Conservation (phyloP, 768 basidiomycete genomes). For the Xerocomus spinulosus region DNA sequence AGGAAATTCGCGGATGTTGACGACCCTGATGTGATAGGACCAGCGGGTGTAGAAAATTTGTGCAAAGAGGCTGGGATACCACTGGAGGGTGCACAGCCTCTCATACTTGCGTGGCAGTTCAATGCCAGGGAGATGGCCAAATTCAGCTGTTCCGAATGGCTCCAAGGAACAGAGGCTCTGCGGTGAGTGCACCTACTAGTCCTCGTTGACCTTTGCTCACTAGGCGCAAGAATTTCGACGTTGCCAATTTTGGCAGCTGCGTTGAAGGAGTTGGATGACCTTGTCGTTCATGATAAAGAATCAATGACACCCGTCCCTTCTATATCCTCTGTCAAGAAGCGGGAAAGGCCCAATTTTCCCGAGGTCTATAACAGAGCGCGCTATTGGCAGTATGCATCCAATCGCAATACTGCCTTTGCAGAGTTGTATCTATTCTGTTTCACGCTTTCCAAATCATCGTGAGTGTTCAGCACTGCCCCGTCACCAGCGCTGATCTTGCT, state of each 20-base stretch:
- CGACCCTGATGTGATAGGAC: slow-evolving; percentile 49
- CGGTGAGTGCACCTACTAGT: slow-evolving; percentile 33
- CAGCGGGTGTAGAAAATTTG: slow-evolving; percentile 67
- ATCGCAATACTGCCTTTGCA: slow-evolving; percentile 51
- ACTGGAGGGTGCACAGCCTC: slow-evolving; percentile 66
- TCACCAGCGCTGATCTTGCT: slow-evolving; percentile 4
- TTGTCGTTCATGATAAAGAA: slow-evolving; percentile 50
- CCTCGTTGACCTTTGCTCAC: slow-evolving; percentile 1
- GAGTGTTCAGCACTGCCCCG: slow-evolving; percentile 28
- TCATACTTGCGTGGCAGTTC: slow-evolving; percentile 75
- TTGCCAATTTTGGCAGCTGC: slow-evolving; percentile 45
- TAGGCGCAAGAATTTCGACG: slow-evolving; percentile 46
- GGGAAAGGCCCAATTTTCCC: slow-evolving; percentile 9
- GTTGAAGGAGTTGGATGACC: slow-evolving; percentile 56
- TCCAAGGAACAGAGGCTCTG: slow-evolving; percentile 44
- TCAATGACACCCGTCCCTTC: slow-evolving; percentile 28
- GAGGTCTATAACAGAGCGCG: slow-evolving; percentile 53
- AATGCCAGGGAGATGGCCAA: slow-evolving; percentile 69
- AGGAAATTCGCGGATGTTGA: slow-evolving; percentile 56
- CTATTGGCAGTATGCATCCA: slow-evolving; percentile 46
- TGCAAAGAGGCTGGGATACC: slow-evolving; percentile 68
- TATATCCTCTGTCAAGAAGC: slow-evolving; percentile 31
- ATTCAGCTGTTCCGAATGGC: slow-evolving; percentile 67
- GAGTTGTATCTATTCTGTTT: slow-evolving; percentile 73
- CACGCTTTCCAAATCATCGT: slow-evolving; percentile 66